These are phyloP conservation scores for Zygotorulaspora florentina DNA, from an alignment of 805 yeast species.

Conservation along the genomic window DNA sequence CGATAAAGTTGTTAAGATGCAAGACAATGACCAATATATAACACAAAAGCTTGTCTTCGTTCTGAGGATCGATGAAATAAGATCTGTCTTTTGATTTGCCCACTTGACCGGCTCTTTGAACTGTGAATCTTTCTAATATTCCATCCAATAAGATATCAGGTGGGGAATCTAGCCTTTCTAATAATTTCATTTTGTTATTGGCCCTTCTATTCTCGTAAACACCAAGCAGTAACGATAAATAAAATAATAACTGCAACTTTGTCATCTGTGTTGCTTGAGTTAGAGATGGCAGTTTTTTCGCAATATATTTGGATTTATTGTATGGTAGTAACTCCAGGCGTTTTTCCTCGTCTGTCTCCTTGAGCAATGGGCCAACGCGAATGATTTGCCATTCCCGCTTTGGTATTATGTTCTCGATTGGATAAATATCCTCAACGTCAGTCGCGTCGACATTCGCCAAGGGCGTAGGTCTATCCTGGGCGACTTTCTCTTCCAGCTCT, in stretches of 20 bases:
- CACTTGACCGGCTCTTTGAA: constrained; percentile 54
- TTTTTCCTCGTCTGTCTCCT: constrained; percentile 48
- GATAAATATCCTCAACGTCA: constrained; percentile 76
- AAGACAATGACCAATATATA: constrained; percentile 67
- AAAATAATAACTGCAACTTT: constrained; percentile 69
- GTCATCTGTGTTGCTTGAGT: constrained; percentile 46
- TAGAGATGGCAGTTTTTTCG: constrained; percentile 42
- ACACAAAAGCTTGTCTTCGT: constrained; percentile 82
- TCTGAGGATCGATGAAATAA: constrained; percentile 80
- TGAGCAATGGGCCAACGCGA: constrained; percentile 57
- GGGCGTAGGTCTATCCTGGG: constrained; percentile 81
- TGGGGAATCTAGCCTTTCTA: constrained; percentile 62
- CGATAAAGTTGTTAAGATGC: constrained; percentile 69
- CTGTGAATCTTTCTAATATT: constrained; percentile 66
- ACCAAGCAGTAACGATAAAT: constrained; percentile 75
- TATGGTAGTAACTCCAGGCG: constrained; percentile 61
- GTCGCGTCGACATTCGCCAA: constrained; percentile 72
- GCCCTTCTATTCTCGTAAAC: constrained; percentile 69
- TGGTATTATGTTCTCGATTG: constrained; percentile 67
- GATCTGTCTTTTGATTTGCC: constrained; percentile 74
- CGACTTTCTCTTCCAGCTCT: constrained; percentile 53
- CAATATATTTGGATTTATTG: constrained; percentile 51
- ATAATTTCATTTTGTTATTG: constrained; percentile 53
- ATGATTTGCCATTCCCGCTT: constrained; percentile 57
- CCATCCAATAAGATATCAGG: constrained; percentile 71